Conservation (phyloP, 164 flowering plant genomes). For the grape (Vitis vinifera) region DNA sequence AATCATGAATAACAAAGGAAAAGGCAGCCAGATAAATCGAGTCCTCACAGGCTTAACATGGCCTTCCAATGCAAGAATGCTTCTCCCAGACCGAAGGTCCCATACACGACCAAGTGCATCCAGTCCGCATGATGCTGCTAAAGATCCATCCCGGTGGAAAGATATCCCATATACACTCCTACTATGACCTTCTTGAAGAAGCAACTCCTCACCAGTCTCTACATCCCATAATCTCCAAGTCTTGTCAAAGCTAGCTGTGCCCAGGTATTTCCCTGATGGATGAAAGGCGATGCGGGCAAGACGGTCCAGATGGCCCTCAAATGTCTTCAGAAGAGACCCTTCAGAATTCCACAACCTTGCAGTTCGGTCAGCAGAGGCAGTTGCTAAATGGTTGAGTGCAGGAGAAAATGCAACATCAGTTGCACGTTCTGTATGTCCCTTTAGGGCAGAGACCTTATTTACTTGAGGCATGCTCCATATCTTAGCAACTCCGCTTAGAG, state of each 20-base stretch:
- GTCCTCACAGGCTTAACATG: slow-evolving; percentile 87
- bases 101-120: slow-evolving; percentile 97
- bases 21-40: background rate
- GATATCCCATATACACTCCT: slow-evolving; percentile 83
- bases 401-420: slow-evolving; percentile 98
- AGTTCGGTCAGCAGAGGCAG: slow-evolving; percentile 96
- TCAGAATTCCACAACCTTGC: slow-evolving; percentile 88
- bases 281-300: slow-evolving; percentile 92
- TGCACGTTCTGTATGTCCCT: slow-evolving; percentile 90
- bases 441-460: slow-evolving; percentile 52
- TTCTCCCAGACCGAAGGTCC: slow-evolving; percentile 96
- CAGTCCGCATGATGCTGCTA: slow-evolving; percentile 90
- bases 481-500: slow-evolving; percentile 75
- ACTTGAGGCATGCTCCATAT: slow-evolving; percentile 93
- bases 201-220: slow-evolving; percentile 80
- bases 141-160: slow-evolving; percentile 93
- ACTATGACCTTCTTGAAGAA: slow-evolving; percentile 99
- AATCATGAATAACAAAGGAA: background rate
- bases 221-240: slow-evolving; percentile 99
- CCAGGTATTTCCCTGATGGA: slow-evolving; percentile 94
- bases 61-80: slow-evolving; percentile 91
- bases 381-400: slow-evolving; percentile 56
- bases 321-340: slow-evolving; percentile 63
- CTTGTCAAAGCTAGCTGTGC: slow-evolving; percentile 94
- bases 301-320: slow-evolving; percentile 91